Evolutionary conservation across 352 stramenopile species (phyloP).

Genomic region (Pythium rhizo-oryzae): DNA sequence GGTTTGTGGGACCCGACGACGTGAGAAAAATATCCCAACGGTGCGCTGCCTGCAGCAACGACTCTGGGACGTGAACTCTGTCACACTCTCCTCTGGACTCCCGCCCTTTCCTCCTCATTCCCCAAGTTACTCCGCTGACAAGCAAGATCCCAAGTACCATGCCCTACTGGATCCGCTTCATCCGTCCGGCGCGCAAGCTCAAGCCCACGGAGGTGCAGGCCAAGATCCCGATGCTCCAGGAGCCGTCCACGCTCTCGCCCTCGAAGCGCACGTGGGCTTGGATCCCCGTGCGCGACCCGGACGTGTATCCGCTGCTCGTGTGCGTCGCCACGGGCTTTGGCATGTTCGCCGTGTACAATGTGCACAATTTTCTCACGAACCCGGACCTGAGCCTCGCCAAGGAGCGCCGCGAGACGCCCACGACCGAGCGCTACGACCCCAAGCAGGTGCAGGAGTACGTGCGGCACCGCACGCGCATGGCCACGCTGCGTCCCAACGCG

Average conservation of each 20-base stretch:
- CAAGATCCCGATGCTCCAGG: constrained; percentile 44
- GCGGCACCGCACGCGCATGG: constrained; percentile 30
- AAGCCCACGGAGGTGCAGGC: constrained; percentile 39
- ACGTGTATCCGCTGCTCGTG: constrained; percentile 42
- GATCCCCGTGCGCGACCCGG: constrained; percentile 39
- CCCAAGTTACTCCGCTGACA: neutral
- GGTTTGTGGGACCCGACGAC: constrained; percentile 5
- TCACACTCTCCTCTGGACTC: neutral
- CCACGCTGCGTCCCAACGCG: constrained; percentile 30
- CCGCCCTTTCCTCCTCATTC: neutral
- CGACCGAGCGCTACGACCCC: constrained; percentile 32
- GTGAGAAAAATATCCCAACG: constrained; percentile 10
- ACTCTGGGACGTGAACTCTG: neutral
- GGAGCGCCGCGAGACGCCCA: constrained; percentile 36
- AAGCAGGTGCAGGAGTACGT: constrained; percentile 33
- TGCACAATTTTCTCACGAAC: constrained; percentile 38
- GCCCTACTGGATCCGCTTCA: constrained; percentile 31
- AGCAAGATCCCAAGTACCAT: constrained; percentile 6
- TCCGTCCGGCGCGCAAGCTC: constrained; percentile 28
- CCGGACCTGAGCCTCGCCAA: constrained; percentile 39
- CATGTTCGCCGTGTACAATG: constrained; percentile 35
- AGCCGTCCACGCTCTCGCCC: constrained; percentile 15
- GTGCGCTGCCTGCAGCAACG: neutral
- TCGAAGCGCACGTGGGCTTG: constrained; percentile 30
- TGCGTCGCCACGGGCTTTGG: constrained; percentile 30